These are phyloP conservation scores for Pseudogymnoascus sp. DNA, from an alignment of 2,329 filamentous ascomycete genomes.

Conservation along the genomic window DNA sequence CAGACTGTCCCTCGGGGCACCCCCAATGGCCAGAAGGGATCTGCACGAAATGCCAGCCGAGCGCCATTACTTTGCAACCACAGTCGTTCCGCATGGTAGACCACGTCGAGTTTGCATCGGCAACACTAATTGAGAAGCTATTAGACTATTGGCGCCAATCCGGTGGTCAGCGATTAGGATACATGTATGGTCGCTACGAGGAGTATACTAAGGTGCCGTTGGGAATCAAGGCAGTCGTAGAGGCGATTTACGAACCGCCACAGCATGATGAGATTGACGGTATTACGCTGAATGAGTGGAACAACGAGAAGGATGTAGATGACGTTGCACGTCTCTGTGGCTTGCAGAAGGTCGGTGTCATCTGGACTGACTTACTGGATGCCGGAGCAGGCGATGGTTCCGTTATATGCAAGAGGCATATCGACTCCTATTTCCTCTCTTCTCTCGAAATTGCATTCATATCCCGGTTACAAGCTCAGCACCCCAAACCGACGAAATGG, in stretches of 20 bases:
- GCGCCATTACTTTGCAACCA: constrained; percentile 89
- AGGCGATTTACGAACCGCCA: constrained; percentile 94
- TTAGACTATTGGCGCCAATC: constrained; percentile 88
- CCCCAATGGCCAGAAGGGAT: constrained; percentile 92
- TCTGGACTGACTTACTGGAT: constrained; percentile 89
- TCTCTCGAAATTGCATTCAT: constrained; percentile 90
- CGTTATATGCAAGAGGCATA: constrained; percentile 90
- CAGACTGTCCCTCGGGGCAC: constrained; percentile 87
- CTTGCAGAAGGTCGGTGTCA: constrained; percentile 80
- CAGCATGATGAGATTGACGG: constrained; percentile 86
- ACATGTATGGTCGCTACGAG: constrained; percentile 82
- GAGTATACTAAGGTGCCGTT: constrained; percentile 90
- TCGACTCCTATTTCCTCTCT: constrained; percentile 84
- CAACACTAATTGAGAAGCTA: constrained; percentile 78
- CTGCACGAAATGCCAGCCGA: constrained; percentile 96
- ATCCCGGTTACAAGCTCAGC: constrained; percentile 75
- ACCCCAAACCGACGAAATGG: constrained; percentile 92
- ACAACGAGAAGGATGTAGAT: constrained; percentile 75
- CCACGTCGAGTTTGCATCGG: constrained; percentile 90
- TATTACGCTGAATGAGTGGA: constrained; percentile 76
- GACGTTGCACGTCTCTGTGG: constrained; percentile 76
- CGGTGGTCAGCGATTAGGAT: constrained; percentile 74
- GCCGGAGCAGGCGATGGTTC: constrained; percentile 73
- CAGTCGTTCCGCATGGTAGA: constrained; percentile 96
- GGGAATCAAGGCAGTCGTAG: constrained; percentile 89